A percentile compares a stretch with the other conserved stretches of the same genome.
Conservation (phyloP, 106 monocot genomes). For the Dendrobium catenatum region DNA sequence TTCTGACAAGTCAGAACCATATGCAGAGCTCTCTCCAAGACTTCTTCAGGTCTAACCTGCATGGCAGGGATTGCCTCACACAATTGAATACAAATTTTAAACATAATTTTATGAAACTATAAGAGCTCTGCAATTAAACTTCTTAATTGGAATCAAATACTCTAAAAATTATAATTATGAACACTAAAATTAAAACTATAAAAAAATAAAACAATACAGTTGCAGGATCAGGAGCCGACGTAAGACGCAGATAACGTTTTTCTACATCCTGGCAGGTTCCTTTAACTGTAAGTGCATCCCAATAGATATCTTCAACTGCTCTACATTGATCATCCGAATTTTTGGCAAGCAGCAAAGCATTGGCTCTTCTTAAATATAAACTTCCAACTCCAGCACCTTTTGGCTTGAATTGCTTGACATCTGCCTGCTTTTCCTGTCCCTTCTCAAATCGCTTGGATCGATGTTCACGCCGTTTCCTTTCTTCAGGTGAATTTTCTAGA, state of each 20-base stretch:
- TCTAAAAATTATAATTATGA: neutral
- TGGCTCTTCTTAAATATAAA: slow-evolving; percentile 50
- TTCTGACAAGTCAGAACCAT: slow-evolving; percentile 80
- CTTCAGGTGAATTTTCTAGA: slow-evolving; percentile 77
- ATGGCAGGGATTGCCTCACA: slow-evolving; percentile 3
- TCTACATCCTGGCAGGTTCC: slow-evolving; percentile 96
- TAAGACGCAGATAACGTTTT: slow-evolving; percentile 91
- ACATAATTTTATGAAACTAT: neutral
- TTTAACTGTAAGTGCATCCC: slow-evolving; percentile 93
- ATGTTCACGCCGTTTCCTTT: slow-evolving; percentile 81
- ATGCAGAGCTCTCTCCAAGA: slow-evolving; percentile 74
- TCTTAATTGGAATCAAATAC: neutral
- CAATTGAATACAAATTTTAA: neutral
- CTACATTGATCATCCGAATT: slow-evolving; percentile 38
- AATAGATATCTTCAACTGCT: slow-evolving; percentile 96
- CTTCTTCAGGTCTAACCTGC: slow-evolving; percentile 92
- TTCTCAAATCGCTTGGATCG: slow-evolving; percentile 89
- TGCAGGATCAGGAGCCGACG: slow-evolving; percentile 88
- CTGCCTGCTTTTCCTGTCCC: slow-evolving; percentile 31
- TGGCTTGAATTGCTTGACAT: slow-evolving; percentile 18
- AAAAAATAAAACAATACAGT: slow-evolving; percentile 38
- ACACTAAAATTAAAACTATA: neutral
- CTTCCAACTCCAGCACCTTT: slow-evolving; percentile 44
- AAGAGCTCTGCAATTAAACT: neutral
- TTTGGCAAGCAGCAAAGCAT: slow-evolving; percentile 42